Evolutionary conservation across 2,329 filamentous ascomycete genomes (phyloP), one percentile per base, ranked within the genome.

Genomic region (Madurella mycetomatis): DNA sequence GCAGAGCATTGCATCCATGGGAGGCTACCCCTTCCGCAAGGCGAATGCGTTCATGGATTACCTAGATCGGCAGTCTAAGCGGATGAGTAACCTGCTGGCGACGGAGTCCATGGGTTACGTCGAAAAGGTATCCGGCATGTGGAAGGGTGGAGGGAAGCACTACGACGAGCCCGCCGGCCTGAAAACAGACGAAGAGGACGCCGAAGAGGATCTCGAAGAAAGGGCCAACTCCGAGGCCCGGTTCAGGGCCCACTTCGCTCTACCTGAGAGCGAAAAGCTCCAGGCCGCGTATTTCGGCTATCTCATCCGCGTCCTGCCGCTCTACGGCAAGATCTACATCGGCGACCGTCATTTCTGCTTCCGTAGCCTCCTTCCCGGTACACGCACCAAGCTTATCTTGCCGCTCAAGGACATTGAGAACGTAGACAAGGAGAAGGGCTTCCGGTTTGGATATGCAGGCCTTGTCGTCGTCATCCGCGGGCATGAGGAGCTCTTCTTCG

Each of bases 281-380:
- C 85, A 90, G 59, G 92, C 92, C 1, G 89, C 90, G 1, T 97
- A 94, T 71, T 97, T 91, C 70, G 90, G 89, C n/a, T 89, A 88
- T 66, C 78, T 97, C n/a, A 84, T 95, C 63, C 85, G 92, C 2
- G 90, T 96, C 0, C 72, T 97, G 31, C 94, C 94, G 2, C 78
- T 97, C 1, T 97, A 96, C 65, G 94, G 94, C 63, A 99, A 97
- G 72, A 88, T 97, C 34, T 99, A 99, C 71, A 86, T 97, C 61
- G 92, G 94, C 66, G 85, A 91, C 62, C 83, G 83, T 18, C 87
- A 86, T 54, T 89, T 97, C 60, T 99, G 94, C 73, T 99, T 96
- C 72, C 87, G 94, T 53, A 96, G 92, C 67, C 75, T 97, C 49
- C 76, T 96, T 37, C 90, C 90, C 1, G 92, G 91, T 1, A 95